Conservation (phyloP, 345 rosid species). For the Draba incana region DNA sequence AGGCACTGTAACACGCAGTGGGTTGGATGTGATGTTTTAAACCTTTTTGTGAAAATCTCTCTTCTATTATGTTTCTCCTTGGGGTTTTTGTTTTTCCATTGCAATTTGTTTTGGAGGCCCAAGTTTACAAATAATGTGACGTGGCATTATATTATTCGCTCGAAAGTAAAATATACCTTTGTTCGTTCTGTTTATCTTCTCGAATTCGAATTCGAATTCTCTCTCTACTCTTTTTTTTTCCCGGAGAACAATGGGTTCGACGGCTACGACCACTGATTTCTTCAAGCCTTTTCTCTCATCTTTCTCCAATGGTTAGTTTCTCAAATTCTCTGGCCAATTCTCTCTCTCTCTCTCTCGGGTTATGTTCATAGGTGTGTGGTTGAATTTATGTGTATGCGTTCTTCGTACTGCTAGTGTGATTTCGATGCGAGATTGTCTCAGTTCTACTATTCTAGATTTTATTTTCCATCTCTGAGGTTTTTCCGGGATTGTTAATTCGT, state of each 20-base stretch:
- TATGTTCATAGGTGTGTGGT: conserved; percentile 7
- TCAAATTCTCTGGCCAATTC: neutral
- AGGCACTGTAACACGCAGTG: no score
- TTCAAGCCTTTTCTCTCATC: conserved; percentile 47
- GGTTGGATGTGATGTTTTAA: no score
- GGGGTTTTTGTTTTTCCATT: no score
- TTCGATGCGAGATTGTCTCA: neutral
- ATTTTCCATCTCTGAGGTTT: neutral
- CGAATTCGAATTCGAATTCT: conserved; percentile 7
- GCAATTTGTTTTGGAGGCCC: neutral
- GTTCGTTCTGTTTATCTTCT: conserved; percentile 19
- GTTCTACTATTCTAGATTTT: neutral
- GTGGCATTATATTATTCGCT: conserved; percentile 21
- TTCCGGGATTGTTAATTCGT: neutral
- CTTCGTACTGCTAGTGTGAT: neutral
- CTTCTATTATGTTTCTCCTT: no score
- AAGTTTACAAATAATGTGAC: neutral
- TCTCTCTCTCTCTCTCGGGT: neutral
- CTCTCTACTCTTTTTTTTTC: neutral
- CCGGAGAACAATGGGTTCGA: conserved; percentile 54
- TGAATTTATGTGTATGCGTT: neutral
- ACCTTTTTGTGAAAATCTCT: no score
- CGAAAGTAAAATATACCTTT: neutral
- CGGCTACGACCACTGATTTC: conserved; percentile 44
- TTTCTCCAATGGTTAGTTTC: conserved; percentile 46